Evolutionary conservation across 257 asterid species (phyloP).

Genomic region (Striga asiatica): DNA sequence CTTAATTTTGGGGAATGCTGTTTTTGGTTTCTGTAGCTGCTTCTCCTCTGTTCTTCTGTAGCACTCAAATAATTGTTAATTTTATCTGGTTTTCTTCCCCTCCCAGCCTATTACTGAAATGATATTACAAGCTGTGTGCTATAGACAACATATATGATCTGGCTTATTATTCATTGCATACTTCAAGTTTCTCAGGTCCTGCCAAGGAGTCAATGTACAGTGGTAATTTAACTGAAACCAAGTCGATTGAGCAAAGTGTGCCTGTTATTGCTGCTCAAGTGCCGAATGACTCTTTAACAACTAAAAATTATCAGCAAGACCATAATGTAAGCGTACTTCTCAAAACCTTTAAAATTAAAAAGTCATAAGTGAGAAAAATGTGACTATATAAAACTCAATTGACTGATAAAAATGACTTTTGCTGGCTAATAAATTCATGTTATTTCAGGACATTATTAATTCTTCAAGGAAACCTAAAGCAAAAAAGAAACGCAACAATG

Average conservation of each 20-base stretch:
- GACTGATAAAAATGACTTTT: conserved; percentile 6
- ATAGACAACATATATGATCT: conserved; percentile 15
- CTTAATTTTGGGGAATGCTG: neutral
- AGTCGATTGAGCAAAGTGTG: conserved; percentile 34
- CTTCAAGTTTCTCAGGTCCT: conserved; percentile 92
- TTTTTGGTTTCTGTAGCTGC: conserved; percentile 11
- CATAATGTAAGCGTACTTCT: conserved; percentile 29
- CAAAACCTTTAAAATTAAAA: neutral
- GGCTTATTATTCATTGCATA: conserved; percentile 47
- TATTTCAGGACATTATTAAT: conserved; percentile 52
- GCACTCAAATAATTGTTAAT: conserved; percentile 7
- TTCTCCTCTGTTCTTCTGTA: conserved; percentile 11
- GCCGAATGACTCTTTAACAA: conserved; percentile 25
- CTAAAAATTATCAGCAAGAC: conserved; percentile 39
- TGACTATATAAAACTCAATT: conserved; percentile 2
- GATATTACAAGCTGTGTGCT: conserved; percentile 8
- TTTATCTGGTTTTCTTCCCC: conserved; percentile 9
- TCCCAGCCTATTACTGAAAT: neutral
- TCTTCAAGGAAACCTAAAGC: conserved; percentile 68
- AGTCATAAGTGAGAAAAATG: neutral
- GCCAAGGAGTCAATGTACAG: conserved; percentile 41
- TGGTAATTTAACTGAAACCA: conserved; percentile 36
- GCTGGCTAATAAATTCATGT: conserved; percentile 14
- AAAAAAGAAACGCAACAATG: conserved; percentile 60
- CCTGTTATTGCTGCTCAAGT: conserved; percentile 26